A percentile compares a stretch with the other conserved stretches of the same genome.
phyloP scores from a whole-genome alignment of 495 filamentous ascomycete species.

The Thozetella sp. region DNA sequence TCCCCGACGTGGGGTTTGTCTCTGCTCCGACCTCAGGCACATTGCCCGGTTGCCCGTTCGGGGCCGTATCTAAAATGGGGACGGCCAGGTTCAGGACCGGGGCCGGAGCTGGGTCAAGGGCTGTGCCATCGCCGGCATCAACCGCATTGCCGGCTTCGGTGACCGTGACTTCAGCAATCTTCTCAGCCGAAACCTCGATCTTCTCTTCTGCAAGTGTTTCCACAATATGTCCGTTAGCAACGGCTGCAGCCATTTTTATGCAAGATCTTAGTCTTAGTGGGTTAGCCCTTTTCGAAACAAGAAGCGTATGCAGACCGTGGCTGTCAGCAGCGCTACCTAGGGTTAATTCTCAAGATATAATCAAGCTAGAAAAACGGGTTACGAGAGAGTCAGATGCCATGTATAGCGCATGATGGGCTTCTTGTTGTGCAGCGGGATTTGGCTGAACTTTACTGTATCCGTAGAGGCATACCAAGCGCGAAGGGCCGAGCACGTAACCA shows the following conservation, averaged over 20 bases:
- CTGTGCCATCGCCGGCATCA: background rate
- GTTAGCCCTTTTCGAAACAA: too few relatives aligned
- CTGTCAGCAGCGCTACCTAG: too few relatives aligned
- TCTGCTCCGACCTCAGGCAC: background rate
- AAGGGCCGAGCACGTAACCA: background rate
- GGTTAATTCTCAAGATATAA: too few relatives aligned
- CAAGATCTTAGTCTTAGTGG: too few relatives aligned
- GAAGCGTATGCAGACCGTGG: too few relatives aligned
- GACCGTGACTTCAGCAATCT: background rate
- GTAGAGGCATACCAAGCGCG: background rate
- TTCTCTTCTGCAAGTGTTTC: background rate
- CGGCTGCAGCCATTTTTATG: background rate
- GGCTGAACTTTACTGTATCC: background rate
- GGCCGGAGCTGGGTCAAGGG: background rate
- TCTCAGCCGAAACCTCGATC: background rate
- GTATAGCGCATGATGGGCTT: too few relatives aligned
- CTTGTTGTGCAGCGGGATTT: background rate
- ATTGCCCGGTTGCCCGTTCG: background rate
- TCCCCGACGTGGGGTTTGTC: constrained; percentile 6
- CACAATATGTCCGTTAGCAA: background rate
- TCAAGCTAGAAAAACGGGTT: too few relatives aligned
- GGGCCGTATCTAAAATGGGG: background rate
- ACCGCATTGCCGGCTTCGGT: background rate
- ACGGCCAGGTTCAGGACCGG: background rate
- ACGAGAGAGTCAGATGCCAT: too few relatives aligned